Percentiles rank a stretch among this genome's conserved stretches.
phyloP scores from a whole-genome alignment of 164 flowering plant genomes.

The grape (Vitis vinifera) region ASM3070453v1 NC_081809.1:3388001-3388500 shows the following conservation, averaged over 20 bases:
- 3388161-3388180: too few species aligned
- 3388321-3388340: conserved; percentile 23
- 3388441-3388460: conserved; percentile 1
- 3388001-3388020: too few species aligned
- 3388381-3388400: not conserved
- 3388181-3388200: too few species aligned
- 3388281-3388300: conserved; percentile 59
- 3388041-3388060: too few species aligned
- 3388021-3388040: too few species aligned
- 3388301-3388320: conserved; percentile 37
- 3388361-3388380: conserved; percentile 42
- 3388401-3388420: not conserved
- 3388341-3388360: conserved; percentile 66
- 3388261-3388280: conserved; percentile 59
- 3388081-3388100: too few species aligned
- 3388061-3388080: too few species aligned
- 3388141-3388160: too few species aligned
- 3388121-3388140: too few species aligned
- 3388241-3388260: conserved; percentile 56
- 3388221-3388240: too few species aligned
- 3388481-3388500: conserved; percentile 72
- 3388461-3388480: conserved; percentile 76
- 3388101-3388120: too few species aligned
- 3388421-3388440: not conserved
- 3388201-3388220: too few species aligned